These are phyloP conservation scores for Tricladium varicosporioides DNA, from an alignment of 2,329 filamentous ascomycete species.

Conservation along the genomic window DNA sequence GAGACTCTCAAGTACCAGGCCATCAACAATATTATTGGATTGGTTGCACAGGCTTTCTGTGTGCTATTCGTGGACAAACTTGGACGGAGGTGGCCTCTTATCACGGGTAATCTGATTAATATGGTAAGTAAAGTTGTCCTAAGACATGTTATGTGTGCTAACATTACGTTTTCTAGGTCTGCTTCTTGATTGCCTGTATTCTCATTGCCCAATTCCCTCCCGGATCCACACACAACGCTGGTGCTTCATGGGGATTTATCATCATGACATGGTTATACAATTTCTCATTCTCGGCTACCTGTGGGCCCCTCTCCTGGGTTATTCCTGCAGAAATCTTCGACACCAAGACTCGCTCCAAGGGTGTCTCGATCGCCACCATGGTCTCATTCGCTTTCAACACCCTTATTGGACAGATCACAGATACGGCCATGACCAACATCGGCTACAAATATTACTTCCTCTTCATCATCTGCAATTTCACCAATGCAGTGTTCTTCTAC, in stretches of 20 bases:
- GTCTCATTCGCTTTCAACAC: constrained; percentile 61
- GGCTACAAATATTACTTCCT: constrained; percentile 49
- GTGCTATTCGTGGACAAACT: constrained; percentile 65
- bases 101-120: constrained; percentile 70
- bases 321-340: constrained; percentile 60
- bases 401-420: constrained; percentile 50
- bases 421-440: constrained; percentile 53
- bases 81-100: constrained; percentile 71
- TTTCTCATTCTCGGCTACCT: constrained; percentile 58
- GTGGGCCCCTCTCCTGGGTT: constrained; percentile 56
- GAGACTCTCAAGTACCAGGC: constrained; percentile 63
- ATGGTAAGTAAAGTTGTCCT: constrained; percentile 46
- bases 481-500: constrained; percentile 39
- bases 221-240: constrained; percentile 44
- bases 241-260: constrained; percentile 73
- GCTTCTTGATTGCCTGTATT: constrained; percentile 65
- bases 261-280: constrained; percentile 78
- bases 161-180: constrained; percentile 33
- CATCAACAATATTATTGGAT: constrained; percentile 61
- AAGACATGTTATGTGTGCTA: not conserved
- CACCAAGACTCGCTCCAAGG: constrained; percentile 57
- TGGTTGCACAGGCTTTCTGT: constrained; percentile 58
- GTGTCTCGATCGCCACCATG: constrained; percentile 57
- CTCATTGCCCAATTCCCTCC: constrained; percentile 59
- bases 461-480: constrained; percentile 48